Evolutionary conservation across 2,329 filamentous ascomycete species (phyloP), one percentile per base, ranked within the genome.

Genomic region (Aureobasidium sp.): DNA sequence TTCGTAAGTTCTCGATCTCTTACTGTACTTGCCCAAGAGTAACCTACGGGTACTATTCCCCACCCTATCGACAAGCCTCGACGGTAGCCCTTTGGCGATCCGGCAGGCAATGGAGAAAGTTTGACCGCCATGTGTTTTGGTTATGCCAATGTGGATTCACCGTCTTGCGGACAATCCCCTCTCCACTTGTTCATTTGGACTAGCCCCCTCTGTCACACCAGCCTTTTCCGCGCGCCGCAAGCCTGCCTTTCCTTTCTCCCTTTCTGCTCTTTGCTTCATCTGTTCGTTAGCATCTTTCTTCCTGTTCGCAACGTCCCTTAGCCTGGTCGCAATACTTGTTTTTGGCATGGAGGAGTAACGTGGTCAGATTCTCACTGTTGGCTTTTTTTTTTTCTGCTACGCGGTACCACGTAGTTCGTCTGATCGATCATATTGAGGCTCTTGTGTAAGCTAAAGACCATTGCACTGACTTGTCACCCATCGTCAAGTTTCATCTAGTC

Each of bases 101-200:
- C 33, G 17, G 21, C 37, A 25, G 31, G n/a, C 15, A 42, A 38
- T 47, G 55, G 17, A 35, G 11, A 38, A 38, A 23, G 29, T 8
- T 37, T 23, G 31, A 46, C 21, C 42, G 53, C 38, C 40, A 46
- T 46, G 42, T 33, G 38, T 23, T 49, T 31, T 25, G 45, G 43
- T 21, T 33, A 47, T 58, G 54, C 21, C 33, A 37, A 23, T 47
- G 54, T 47, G 54, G 40, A 49, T 47, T 49, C 29, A 45, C 31
- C n/a, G 25, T 23, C 29, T 49, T 8, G 27, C 23, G 23, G 27
- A 47, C 42, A 17, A 38, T 8, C 29, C 54, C 31, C 43, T 58
- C 43, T 58, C 55, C 55, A 49, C 55, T 49, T 57, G 42, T 46
- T 37, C 42, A 29, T 47, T 58, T 25, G 40, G 9, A 23, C 53